A percentile compares a stretch with the other conserved stretches of the same genome.
phyloP scores from a whole-genome alignment of 2,329 filamentous ascomycete genomes.

The Colletotrichum chrysophilum region DNA sequence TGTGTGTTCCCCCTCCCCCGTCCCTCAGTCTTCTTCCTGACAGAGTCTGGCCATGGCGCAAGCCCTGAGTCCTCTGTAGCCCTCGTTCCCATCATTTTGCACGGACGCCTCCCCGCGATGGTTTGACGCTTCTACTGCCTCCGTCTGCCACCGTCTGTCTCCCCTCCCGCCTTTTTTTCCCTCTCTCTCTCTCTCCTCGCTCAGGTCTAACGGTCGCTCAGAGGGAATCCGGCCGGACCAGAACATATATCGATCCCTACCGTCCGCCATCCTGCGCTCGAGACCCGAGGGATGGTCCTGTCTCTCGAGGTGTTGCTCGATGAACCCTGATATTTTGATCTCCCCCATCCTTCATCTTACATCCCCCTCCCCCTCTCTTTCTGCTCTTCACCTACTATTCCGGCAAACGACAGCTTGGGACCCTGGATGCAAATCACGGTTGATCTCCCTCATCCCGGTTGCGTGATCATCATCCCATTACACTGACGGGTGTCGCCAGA shows the following conservation, averaged over 20 bases:
- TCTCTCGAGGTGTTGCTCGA: neutral
- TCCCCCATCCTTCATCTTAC: neutral
- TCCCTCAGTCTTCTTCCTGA: neutral
- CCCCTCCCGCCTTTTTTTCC: neutral
- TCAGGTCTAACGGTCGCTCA: slow-evolving; percentile 4
- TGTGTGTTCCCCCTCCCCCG: neutral
- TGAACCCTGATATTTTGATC: neutral
- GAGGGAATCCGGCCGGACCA: neutral
- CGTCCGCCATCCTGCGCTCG: neutral
- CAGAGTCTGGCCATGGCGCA: slow-evolving; percentile 10
- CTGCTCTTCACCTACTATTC: neutral
- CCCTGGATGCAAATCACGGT: neutral
- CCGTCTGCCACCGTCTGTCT: slow-evolving; percentile 8
- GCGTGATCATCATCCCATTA: neutral
- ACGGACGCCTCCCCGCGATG: slow-evolving; percentile 21
- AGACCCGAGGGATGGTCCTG: neutral
- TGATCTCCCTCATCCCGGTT: neutral
- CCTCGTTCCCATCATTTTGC: slow-evolving; percentile 15
- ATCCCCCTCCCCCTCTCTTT: neutral
- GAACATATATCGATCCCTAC: slow-evolving; percentile 14
- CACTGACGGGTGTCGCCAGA: neutral
- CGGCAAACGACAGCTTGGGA: neutral
- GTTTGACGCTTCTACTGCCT: slow-evolving; percentile 16
- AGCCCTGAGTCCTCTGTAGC: neutral
- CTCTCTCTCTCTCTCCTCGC: neutral